These are phyloP conservation scores for Erodium trifolium DNA, from an alignment of 441 rosid species.

Conservation along the genomic window DNA sequence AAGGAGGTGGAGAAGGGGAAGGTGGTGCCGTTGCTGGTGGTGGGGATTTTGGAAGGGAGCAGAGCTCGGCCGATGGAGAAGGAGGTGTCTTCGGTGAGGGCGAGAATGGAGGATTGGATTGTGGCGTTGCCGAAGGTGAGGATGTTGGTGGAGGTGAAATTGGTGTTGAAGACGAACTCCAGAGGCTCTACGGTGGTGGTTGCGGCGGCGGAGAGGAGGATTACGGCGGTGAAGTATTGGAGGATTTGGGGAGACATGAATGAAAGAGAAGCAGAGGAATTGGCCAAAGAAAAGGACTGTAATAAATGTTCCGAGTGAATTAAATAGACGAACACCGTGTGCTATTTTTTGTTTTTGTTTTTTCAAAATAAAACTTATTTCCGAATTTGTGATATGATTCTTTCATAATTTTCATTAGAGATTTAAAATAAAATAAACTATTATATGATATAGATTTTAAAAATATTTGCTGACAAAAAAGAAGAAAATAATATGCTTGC, in stretches of 20 bases:
- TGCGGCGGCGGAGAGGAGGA: not conserved
- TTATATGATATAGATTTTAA: too few species aligned
- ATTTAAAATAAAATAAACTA: too few species aligned
- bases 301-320: too few species aligned
- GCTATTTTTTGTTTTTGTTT: too few species aligned
- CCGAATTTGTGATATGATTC: too few species aligned
- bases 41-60: conserved; percentile 30
- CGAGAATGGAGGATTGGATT: conserved; percentile 38
- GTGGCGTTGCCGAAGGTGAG: conserved; percentile 39
- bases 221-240: not conserved
- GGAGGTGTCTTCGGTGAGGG: conserved; percentile 44
- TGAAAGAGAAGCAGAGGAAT: not conserved
- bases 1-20: conserved; percentile 18
- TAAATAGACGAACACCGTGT: too few species aligned
- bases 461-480: too few species aligned
- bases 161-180: conserved; percentile 55
- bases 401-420: too few species aligned
- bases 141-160: conserved; percentile 37
- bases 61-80: conserved; percentile 43
- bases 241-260: conserved; percentile 13
- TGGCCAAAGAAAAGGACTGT: too few species aligned
- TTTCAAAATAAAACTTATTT: too few species aligned
- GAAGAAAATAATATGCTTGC: too few species aligned
- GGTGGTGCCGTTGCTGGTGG: conserved; percentile 29
- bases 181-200: conserved; percentile 23